Evolutionary conservation across 2,329 filamentous ascomycete genomes (phyloP).

Genomic region (Xylariomycetidae sp.): DNA sequence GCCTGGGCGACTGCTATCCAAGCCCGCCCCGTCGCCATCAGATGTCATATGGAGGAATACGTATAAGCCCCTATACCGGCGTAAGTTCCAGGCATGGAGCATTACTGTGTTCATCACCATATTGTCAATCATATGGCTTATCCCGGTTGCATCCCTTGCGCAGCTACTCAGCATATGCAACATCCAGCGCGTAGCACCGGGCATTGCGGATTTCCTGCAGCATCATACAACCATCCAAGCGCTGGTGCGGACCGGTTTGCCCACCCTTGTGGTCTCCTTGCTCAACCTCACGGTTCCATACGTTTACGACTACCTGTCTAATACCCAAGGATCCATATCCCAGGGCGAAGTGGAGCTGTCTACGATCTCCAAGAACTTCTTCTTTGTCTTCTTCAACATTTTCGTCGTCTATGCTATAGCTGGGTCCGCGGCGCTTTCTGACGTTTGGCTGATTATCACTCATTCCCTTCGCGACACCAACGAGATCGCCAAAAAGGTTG

Average conservation of each 20-base stretch:
- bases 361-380: conserved; percentile 96
- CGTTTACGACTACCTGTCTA: conserved; percentile 88
- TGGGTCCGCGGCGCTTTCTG: conserved; percentile 63
- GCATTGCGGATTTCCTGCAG: conserved; percentile 60
- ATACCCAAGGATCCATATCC: conserved; percentile 89
- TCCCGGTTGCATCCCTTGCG: conserved; percentile 73
- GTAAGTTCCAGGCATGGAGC: conserved; percentile 73
- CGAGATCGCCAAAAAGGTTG: conserved; percentile 68
- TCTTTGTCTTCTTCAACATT: conserved; percentile 99
- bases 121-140: conserved; percentile 82
- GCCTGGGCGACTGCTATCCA: conserved; percentile 78
- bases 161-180: conserved; percentile 75
- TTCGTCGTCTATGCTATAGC: conserved; percentile 92
- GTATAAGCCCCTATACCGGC: conserved; percentile 67
- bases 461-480: conserved; percentile 74
- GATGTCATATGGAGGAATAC: conserved; percentile 97
- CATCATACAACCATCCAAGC: conserved; percentile 65
- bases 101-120: conserved; percentile 79
- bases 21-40: conserved; percentile 77
- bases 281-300: conserved; percentile 89
- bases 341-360: conserved; percentile 92
- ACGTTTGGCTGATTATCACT: conserved; percentile 65
- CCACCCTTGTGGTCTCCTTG: conserved; percentile 77
- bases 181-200: conserved; percentile 66
- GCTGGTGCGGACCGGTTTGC: conserved; percentile 79